Evolutionary conservation across 2,329 filamentous ascomycete species (phyloP).

Genomic region (Apiospora arundinis): DNA sequence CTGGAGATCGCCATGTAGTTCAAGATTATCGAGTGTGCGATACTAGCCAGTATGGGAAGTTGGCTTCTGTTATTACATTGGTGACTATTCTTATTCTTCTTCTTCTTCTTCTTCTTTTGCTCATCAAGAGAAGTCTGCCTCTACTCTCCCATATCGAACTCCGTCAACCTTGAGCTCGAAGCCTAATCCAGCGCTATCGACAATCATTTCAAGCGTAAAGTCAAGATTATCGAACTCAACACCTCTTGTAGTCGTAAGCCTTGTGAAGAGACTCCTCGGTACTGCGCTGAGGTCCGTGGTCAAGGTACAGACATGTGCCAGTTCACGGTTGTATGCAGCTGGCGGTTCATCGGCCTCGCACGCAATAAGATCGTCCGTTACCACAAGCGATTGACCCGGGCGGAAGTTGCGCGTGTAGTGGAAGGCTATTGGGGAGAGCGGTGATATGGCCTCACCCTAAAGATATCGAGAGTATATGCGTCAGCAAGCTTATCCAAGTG

Average conservation of each 20-base stretch:
- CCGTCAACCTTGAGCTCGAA: constrained; percentile 84
- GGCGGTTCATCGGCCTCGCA: constrained; percentile 74
- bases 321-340: constrained; percentile 61
- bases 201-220: constrained; percentile 83
- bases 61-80: background rate
- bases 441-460: constrained; percentile 76
- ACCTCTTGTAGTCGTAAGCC: constrained; percentile 78
- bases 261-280: constrained; percentile 74
- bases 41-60: background rate
- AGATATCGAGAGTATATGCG: background rate
- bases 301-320: constrained; percentile 78
- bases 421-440: constrained; percentile 77
- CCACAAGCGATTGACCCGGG: constrained; percentile 76
- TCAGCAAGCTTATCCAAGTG: background rate
- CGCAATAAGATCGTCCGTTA: constrained; percentile 81
- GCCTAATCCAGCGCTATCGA: constrained; percentile 76
- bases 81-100: background rate
- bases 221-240: constrained; percentile 84
- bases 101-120: no score
- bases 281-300: constrained; percentile 82
- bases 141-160: constrained; percentile 76
- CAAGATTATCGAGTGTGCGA: background rate
- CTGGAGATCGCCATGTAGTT: background rate
- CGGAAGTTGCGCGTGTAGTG: constrained; percentile 88
- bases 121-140: constrained; percentile 74